Conservation (phyloP, 129 eudicot species). For the Silybum marianum region DNA sequence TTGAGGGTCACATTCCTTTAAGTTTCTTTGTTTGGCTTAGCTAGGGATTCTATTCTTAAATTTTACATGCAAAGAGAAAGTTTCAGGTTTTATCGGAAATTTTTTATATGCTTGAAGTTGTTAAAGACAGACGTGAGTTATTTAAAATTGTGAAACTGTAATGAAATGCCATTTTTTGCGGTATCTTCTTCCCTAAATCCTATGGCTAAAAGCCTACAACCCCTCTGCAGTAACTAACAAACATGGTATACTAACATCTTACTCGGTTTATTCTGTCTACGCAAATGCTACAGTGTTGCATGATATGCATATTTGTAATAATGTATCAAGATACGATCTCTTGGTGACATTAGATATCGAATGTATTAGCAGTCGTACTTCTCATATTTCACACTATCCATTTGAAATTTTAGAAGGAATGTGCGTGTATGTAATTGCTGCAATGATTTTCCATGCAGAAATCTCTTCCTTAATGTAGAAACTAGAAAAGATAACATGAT, state of each 20-base stretch:
- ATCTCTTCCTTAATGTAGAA: neutral
- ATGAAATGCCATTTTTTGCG: neutral
- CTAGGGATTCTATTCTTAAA: neutral
- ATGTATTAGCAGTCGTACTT: slow-evolving; percentile 7
- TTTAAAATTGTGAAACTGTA: neutral
- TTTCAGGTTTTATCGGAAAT: neutral
- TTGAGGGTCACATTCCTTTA: neutral
- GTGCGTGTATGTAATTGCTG: neutral
- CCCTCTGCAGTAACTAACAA: neutral
- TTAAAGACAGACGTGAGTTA: neutral
- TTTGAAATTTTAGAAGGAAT: slow-evolving; percentile 4
- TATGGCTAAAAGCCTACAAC: neutral
- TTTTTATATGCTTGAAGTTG: neutral
- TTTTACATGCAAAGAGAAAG: neutral
- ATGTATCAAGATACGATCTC: neutral
- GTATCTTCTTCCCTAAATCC: neutral
- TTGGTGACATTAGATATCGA: neutral
- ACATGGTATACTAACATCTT: neutral
- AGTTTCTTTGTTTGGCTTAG: neutral
- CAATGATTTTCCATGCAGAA: neutral
- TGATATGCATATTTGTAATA: neutral
- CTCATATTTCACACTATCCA: neutral
- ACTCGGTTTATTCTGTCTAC: neutral
- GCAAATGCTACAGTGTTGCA: neutral
- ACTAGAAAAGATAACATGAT: neutral